phyloP scores from a whole-genome alignment of 441 rosid genomes.

The Cnidoscolus chayamansa region DNA sequence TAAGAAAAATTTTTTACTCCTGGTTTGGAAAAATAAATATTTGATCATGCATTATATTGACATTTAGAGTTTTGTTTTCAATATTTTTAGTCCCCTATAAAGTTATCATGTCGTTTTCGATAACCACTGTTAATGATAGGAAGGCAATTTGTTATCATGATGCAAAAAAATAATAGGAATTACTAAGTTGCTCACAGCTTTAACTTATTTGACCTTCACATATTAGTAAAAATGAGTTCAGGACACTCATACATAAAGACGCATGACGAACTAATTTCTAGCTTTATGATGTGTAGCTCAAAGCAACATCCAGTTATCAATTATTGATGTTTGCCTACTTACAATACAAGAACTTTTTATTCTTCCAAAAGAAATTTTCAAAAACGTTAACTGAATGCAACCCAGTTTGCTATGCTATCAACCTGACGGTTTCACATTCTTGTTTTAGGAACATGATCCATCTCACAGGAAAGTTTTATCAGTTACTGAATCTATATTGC shows the following conservation, averaged over 20 bases:
- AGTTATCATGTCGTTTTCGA: neutral
- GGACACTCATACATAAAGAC: neutral
- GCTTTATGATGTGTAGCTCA: neutral
- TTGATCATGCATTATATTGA: neutral
- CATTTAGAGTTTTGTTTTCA: neutral
- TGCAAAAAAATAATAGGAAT: neutral
- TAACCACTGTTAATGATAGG: neutral
- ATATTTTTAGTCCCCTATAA: neutral
- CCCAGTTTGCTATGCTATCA: neutral
- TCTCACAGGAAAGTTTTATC: conserved; percentile 1
- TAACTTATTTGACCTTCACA: neutral
- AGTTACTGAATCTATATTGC: neutral
- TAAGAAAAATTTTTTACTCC: neutral
- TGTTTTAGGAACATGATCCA: conserved; percentile 4
- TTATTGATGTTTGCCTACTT: neutral
- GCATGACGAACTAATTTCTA: neutral
- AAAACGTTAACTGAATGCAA: neutral
- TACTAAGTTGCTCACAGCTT: neutral
- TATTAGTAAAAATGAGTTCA: neutral
- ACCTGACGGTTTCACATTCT: neutral
- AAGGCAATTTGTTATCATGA: neutral
- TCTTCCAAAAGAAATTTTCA: neutral
- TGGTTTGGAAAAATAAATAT: neutral
- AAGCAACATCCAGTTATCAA: conserved; percentile 3
- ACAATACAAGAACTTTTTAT: conserved; percentile 1